Evolutionary conservation across 345 rosid genomes (phyloP), one percentile per base, ranked within the genome.

Genomic region (Gossypium herbaceum): DNA sequence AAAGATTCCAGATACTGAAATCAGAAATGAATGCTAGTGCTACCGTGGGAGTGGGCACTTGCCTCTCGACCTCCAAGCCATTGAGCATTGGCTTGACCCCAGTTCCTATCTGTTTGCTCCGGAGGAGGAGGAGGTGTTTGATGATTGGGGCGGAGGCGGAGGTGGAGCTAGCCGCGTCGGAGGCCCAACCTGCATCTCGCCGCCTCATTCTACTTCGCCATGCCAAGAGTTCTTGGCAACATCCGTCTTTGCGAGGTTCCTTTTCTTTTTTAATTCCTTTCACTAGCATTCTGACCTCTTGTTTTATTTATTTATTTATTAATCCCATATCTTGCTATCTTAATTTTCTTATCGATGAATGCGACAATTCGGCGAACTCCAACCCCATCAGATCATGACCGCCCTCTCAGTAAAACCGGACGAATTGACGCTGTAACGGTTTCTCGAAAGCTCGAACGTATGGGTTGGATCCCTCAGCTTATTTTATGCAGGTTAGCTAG

Each of bases 131-230:
- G 73, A 69, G 52, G n/a, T 79, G 81, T 25, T 20, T 81, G 82
- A 43, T 56, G 12, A 62, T 76, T 51, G 79, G 39, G 55, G 71
- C 75, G 47, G 79, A 71, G 54, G 17, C 75, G 47, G 79, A 71
- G 54, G 22, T 69, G 17, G 75, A 76, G 47, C 80, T 79, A 62
- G 54, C 71, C 22, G 71, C 73, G 58, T 78, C 79, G 63, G 44
- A 78, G 9, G 62, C 88, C 3, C 43, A 81, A 15, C 65, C 84
- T 52, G 79, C 81, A 50, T 67, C 84, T 79, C 97, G 98, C 58
- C 97, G 97, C 47, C 97, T 94, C 75, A 88, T 94, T 77, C 88
- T 92, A 63, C 97, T 91, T 66, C 97, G 98, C 70, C 98, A 94
- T 58, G 98, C 98, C 56, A 72, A 94, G 84, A 94, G 97, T 76